Evolutionary conservation across 164 flowering plant genomes (phyloP), one percentile per base, ranked within the genome.

Genomic region (Nymphaea thermarum): DNA sequence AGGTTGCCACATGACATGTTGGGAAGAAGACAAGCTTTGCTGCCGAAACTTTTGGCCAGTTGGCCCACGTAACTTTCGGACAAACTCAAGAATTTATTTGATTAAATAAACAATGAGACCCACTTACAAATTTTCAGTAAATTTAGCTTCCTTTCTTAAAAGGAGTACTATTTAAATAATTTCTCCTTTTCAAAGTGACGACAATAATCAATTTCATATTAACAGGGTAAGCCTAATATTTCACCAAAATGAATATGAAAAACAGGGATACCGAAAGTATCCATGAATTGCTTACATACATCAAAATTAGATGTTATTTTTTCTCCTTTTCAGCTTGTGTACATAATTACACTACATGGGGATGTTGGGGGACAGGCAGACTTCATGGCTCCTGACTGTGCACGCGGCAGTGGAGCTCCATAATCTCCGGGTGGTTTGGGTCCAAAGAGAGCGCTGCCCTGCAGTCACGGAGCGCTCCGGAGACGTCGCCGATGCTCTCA

Each of bases 371-470:
- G 57, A 3, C 64, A 62, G 64, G 42, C 8, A 11, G 12, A 4
- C 11, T 43, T 84, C 77, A 89, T 2, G 93, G 95, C 69, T 94
- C 97, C 68, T 84, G 96, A 78, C 87, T 83, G 90, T 88, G 85
- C 53, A 90, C 96, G 36, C 96, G 93, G 77, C 85, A 90, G 69
- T 83, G 99, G 70, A 94, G 89, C 69, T 94, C 95, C 63, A 91
- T 71, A 89, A 94, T 91, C 69, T 91, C 99, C 75, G 80, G 99
- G 79, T 94, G 98, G 74, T 85, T 86, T 11, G 99, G 99, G 53
- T 94, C 98, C 4, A 94, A 89, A 7, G 98, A 91, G 62, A 94
- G 96, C 14, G 98, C 94, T 18, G 99, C 97, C 42, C 96, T 81
- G 70, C 99, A 91, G 75, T 95, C 99, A 42, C 99, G 75, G 14